phyloP scores from a whole-genome alignment of 1,284 basidiomycete species.

The Sanghuangporus sanghuang region DNA sequence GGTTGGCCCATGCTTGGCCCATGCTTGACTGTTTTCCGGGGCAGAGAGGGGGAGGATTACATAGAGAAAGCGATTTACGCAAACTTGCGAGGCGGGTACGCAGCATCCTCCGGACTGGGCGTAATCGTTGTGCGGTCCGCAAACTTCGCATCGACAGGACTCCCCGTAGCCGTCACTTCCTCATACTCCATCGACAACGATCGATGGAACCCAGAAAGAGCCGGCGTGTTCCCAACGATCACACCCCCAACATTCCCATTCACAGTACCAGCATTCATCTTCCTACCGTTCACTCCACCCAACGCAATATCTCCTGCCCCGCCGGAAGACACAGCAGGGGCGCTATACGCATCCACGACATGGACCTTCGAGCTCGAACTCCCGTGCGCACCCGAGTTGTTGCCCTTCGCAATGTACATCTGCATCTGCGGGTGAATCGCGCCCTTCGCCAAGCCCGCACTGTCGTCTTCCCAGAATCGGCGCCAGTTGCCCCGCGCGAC shows the following conservation, averaged over 20 bases:
- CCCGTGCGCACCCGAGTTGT: background rate
- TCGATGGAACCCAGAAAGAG: background rate
- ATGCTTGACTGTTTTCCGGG: too few relatives aligned
- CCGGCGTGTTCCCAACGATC: background rate
- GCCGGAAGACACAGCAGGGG: background rate
- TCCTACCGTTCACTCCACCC: background rate
- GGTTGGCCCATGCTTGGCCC: too few relatives aligned
- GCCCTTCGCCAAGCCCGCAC: background rate
- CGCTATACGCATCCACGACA: background rate
- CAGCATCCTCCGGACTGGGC: background rate
- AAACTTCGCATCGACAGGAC: background rate
- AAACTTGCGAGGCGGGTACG: background rate
- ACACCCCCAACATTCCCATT: background rate
- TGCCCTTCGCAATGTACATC: background rate
- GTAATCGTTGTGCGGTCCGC: background rate
- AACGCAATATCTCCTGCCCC: background rate
- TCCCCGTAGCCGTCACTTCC: background rate
- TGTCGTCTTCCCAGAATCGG: slow-evolving; percentile 10
- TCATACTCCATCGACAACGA: background rate
- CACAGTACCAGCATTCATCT: background rate
- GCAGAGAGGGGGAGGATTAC: too few relatives aligned
- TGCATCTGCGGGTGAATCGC: slow-evolving; percentile 1
- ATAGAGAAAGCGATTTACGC: too few relatives aligned
- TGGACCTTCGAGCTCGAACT: background rate
- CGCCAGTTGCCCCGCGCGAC: slow-evolving; percentile 6